Base-by-base conservation (phyloP, 2,329 filamentous ascomycete genomes). In the Rutstroemia sp. region DNA sequence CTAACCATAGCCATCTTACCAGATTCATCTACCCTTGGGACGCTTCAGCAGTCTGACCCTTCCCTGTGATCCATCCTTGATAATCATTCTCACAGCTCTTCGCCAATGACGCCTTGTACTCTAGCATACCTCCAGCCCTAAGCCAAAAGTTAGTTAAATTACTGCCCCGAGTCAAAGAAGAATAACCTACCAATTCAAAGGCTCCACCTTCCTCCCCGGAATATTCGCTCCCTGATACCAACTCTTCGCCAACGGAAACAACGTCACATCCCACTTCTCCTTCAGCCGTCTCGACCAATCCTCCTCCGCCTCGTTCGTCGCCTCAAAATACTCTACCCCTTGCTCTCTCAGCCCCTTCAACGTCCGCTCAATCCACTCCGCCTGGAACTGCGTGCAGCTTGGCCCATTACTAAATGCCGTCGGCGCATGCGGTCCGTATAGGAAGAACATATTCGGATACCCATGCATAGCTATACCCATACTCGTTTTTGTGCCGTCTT, bases 391-490 rank as follows among this genome's bases (percentile, higher is more conserved):
- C 1, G 70, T 69, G 49, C 70, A 73, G 0, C 70, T 71, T 0
- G 74, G 74, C 1, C 72, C 74, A 49, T 75, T 75, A 59, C 67
- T 52, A 54, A 75, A 63, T 0, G 70, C 66, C 1, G 71, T 72
- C 3, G 73, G 74, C 7, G 60, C 70, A 38, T 76, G 73, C 1
- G 73, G 73, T 0, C 73, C 73, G 54, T 72, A 74, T 7, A 67
- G 65, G 56, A 75, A 74, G 68, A 79, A 77, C 67, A 79, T 70
- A 52, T 80, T 79, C 0, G 76, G 75, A 59, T 75, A 77, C 3
- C 70, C 70, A 10, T 69, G 61, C 16, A 74, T 69, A 0, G 72
- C 70, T 12, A 74, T 70, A 1, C 77, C 77, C 1, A 79, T 60
- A 5, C 66, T 63, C 0, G 71, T 71, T 30, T 55, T 60, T 4